Evolutionary conservation across 768 basidiomycete genomes (phyloP), one percentile per base, ranked within the genome.

Genomic region (Kwoniella heveanensis): DNA sequence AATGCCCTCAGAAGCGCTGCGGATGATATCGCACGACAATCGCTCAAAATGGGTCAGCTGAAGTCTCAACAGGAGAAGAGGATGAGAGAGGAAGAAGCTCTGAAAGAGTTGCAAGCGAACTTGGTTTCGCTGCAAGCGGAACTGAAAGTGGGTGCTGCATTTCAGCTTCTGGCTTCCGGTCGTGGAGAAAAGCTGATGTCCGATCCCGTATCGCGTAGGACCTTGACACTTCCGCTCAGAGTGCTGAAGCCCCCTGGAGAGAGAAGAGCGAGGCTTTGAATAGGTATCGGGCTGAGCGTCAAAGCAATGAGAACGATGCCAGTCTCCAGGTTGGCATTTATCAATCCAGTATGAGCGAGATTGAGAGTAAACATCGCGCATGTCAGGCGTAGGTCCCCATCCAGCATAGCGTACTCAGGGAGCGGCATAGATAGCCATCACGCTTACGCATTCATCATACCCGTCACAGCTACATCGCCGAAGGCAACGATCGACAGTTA

Each of bases 401-500:
- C 24, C 24, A 29, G 15, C 25, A 36, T 6, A 13, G 13, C 32
- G 7, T 13, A 7, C 32, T 36, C 32, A 36, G 25, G 19, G n/a
- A n/a, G n/a, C n/a, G n/a, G n/a, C n/a, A n/a, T n/a, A n/a, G n/a
- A n/a, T n/a, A n/a, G n/a, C n/a, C n/a, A n/a, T n/a, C n/a, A n/a
- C n/a, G n/a, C 29, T 22, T 47, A 22, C 46, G n/a, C 6, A 49
- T n/a, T 21, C 46, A 12, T 54, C 22, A 52, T 25, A 30, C 27
- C 26, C 53, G 32, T 29, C 39, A 13, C 54, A 95, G 92, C 65
- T 92, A 93, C 77, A 83, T 88, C 60, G 86, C 86, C 54, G 86
- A 88, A 44, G 88, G 86, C 70, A 85, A 86, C 30, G 85, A 83
- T 2, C 84, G 85, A 22, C 80, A 84, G 59, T 82, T 91, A 49